Evolutionary conservation across 2,329 filamentous ascomycete genomes (phyloP).

Genomic region (Clonostachys byssicola): DNA sequence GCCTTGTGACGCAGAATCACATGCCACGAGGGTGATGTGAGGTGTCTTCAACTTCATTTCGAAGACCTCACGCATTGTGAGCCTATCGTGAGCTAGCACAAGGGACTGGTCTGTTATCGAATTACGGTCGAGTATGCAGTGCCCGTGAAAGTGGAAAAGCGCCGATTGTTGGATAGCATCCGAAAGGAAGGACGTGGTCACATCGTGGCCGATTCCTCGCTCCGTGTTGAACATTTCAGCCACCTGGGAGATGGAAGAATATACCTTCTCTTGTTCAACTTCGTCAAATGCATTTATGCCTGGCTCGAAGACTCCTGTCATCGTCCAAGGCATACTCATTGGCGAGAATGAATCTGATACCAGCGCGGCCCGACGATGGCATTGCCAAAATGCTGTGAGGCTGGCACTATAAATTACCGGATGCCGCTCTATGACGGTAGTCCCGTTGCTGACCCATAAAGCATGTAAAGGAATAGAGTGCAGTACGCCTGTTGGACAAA

Average conservation of each 20-base stretch:
- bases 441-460: not conserved
- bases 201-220: not conserved
- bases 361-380: not conserved
- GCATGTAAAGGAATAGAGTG: conserved; percentile 4
- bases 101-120: not conserved
- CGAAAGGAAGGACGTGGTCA: not conserved
- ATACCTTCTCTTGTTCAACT: not conserved
- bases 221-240: not conserved
- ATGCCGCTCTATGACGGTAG: conserved; percentile 1
- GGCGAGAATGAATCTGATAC: too few relatives aligned
- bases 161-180: not conserved
- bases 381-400: conserved; percentile 2
- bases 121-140: conserved; percentile 1
- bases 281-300: not conserved
- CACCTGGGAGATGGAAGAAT: not conserved
- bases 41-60: not conserved
- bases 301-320: not conserved
- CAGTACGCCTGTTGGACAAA: conserved; percentile 1
- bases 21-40: conserved; percentile 1
- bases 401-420: conserved; percentile 3
- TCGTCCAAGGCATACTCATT: not conserved
- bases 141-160: conserved; percentile 2
- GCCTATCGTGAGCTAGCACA: not conserved
- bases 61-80: conserved; percentile 1
- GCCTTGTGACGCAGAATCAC: conserved; percentile 1